Evolutionary conservation across 768 basidiomycete species (phyloP).

Genomic region (Mycena kentingensis): DNA sequence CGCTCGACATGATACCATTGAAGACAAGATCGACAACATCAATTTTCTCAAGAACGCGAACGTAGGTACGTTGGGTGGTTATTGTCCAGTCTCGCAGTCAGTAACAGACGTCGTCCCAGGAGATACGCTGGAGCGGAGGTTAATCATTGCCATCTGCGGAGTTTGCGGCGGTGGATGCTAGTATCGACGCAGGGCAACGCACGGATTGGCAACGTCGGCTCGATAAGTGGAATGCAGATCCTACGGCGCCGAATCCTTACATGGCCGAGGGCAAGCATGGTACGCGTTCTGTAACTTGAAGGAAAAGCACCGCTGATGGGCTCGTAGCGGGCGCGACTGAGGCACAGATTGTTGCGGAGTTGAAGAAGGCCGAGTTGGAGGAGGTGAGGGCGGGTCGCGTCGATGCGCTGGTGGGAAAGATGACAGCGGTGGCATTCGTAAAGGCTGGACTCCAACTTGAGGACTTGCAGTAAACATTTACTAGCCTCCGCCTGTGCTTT

Average conservation of each 20-base stretch:
- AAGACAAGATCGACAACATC: background rate
- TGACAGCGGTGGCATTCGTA: background rate
- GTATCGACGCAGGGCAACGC: background rate
- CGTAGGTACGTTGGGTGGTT: background rate
- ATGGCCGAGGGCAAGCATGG: background rate
- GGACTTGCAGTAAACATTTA: slow-evolving; percentile 7
- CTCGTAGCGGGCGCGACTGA: slow-evolving; percentile 4
- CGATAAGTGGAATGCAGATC: slow-evolving; percentile 21
- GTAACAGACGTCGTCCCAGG: background rate
- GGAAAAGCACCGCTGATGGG: background rate
- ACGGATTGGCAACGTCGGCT: slow-evolving; percentile 3
- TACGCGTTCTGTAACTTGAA: background rate
- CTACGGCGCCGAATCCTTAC: slow-evolving; percentile 21
- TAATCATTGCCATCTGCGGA: background rate
- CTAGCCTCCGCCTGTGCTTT: background rate
- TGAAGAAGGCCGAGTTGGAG: slow-evolving; percentile 1
- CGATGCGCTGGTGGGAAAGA: background rate
- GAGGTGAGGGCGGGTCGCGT: background rate
- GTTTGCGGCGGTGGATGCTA: slow-evolving; percentile 2
- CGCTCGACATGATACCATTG: slow-evolving; percentile 19
- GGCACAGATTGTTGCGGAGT: background rate
- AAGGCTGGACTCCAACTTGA: slow-evolving; percentile 11
- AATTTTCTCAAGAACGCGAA: background rate
- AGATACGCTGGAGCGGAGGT: background rate
- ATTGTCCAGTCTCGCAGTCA: background rate